Percentiles rank a stretch among this genome's conserved stretches.
Conservation (phyloP, 108 stramenopile species). For the Aurantiochytrium sp. region DNA sequence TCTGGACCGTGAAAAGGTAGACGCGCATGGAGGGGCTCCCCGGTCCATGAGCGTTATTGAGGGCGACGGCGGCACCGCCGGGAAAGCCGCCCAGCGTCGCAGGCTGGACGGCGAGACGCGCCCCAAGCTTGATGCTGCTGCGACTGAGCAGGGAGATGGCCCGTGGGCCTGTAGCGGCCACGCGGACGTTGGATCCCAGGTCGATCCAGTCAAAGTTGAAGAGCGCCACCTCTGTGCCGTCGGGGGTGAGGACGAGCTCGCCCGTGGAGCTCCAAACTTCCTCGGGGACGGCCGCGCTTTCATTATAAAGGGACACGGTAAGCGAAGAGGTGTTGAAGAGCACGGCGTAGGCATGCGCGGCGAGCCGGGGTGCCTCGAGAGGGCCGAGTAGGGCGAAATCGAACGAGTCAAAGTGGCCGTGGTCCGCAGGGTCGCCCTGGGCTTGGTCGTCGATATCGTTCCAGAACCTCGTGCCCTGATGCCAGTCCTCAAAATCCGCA, state of each 20-base stretch:
- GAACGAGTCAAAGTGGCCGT: slow-evolving; percentile 34
- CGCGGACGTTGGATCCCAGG: slow-evolving; percentile 40
- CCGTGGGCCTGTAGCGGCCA: slow-evolving; percentile 41
- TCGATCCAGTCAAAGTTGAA: slow-evolving; percentile 54
- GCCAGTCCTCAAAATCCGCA: slow-evolving; percentile 43
- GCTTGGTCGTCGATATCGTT: not conserved
- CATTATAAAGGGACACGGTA: not conserved
- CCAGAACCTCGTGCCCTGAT: slow-evolving; percentile 27
- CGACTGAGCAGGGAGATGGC: slow-evolving; percentile 45
- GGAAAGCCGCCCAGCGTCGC: slow-evolving; percentile 42
- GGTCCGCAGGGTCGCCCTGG: not conserved
- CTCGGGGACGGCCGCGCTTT: not conserved
- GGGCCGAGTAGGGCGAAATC: slow-evolving; percentile 33
- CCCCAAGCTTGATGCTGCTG: slow-evolving; percentile 38
- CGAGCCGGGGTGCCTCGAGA: not conserved
- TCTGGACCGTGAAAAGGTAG: slow-evolving; percentile 39
- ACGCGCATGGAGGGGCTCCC: slow-evolving; percentile 44
- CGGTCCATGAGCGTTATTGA: slow-evolving; percentile 47
- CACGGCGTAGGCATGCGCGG: slow-evolving; percentile 27
- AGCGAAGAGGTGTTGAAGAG: slow-evolving; percentile 56
- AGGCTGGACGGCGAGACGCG: slow-evolving; percentile 43
- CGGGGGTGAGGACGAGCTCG: slow-evolving; percentile 34
- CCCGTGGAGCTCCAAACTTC: not conserved
- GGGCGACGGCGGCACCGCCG: not conserved
- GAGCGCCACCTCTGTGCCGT: slow-evolving; percentile 51